These are phyloP conservation scores for Rubroboletus satanas DNA, from an alignment of 768 basidiomycete genomes.

Conservation along the genomic window DNA sequence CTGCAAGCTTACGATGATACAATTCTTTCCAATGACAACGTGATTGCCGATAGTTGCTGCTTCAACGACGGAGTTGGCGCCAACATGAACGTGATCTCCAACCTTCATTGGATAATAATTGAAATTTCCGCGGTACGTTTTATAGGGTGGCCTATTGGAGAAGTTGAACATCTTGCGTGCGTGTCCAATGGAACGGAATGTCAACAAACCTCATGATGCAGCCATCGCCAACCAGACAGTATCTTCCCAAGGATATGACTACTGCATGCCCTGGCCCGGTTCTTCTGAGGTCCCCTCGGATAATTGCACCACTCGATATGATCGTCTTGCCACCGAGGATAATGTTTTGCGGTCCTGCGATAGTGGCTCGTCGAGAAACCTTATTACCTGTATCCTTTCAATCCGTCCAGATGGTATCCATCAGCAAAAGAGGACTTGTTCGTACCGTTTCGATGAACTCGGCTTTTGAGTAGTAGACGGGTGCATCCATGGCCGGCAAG, in stretches of 20 bases:
- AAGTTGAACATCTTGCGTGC: background rate
- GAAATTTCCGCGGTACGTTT: slow-evolving; percentile 86
- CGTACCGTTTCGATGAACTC: slow-evolving; percentile 89
- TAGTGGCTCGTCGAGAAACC: slow-evolving; percentile 86
- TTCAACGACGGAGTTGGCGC: slow-evolving; percentile 84
- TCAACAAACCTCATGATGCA: slow-evolving; percentile 76
- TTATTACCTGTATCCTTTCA: slow-evolving; percentile 91
- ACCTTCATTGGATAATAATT: slow-evolving; percentile 99
- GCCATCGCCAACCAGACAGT: slow-evolving; percentile 87
- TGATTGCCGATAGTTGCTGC: slow-evolving; percentile 93
- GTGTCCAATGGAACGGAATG: background rate
- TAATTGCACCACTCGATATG: slow-evolving; percentile 84
- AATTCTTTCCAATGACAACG: slow-evolving; percentile 93
- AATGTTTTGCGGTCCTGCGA: slow-evolving; percentile 93
- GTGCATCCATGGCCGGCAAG: slow-evolving; percentile 53
- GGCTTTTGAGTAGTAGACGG: slow-evolving; percentile 73
- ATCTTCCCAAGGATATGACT: slow-evolving; percentile 88
- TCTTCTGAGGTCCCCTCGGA: slow-evolving; percentile 88
- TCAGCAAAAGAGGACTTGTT: background rate
- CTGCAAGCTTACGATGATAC: slow-evolving; percentile 70
- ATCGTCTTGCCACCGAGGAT: slow-evolving; percentile 97
- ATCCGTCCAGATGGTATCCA: slow-evolving; percentile 3
- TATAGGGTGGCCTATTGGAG: slow-evolving; percentile 68
- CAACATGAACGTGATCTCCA: slow-evolving; percentile 93
- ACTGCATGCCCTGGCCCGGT: slow-evolving; percentile 91